phyloP scores from a whole-genome alignment of 805 yeast species.

The Wickerhamiella cacticola region DNA sequence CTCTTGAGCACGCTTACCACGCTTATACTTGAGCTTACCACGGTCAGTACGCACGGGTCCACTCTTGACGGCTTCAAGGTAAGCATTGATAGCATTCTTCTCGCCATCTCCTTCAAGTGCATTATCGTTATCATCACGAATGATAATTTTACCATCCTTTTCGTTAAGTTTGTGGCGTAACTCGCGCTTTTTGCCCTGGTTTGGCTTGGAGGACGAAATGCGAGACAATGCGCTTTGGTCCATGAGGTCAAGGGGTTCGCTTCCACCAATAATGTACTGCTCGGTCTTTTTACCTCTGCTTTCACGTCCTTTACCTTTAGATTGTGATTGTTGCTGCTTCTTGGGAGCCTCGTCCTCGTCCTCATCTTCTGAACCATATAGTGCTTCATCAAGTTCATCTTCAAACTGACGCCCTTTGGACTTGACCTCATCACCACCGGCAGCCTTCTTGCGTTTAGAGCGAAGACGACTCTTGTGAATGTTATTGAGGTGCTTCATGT shows the following conservation, averaged over 20 bases:
- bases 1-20: conserved; percentile 41
- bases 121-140: conserved; percentile 39
- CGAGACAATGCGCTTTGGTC: conserved; percentile 77
- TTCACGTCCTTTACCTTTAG: neutral
- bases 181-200: conserved; percentile 34
- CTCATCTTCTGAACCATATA: conserved; percentile 62
- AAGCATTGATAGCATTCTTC: conserved; percentile 67
- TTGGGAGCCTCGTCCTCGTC: conserved; percentile 35
- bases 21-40: conserved; percentile 79
- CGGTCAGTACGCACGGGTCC: conserved; percentile 92
- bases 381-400: conserved; percentile 86
- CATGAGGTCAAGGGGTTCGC: conserved; percentile 72
- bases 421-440: conserved; percentile 29
- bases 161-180: conserved; percentile 27
- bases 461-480: conserved; percentile 79
- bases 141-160: conserved; percentile 57
- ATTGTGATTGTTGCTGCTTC: neutral
- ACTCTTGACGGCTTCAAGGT: conserved; percentile 82
- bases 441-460: conserved; percentile 56
- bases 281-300: conserved; percentile 20
- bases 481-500: conserved; percentile 66
- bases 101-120: conserved; percentile 20
- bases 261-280: conserved; percentile 67
- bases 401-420: conserved; percentile 40
- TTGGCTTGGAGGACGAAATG: conserved; percentile 80